Base-by-base conservation (phyloP, 352 stramenopile genomes). In the Pythium utonaiense region DNA sequence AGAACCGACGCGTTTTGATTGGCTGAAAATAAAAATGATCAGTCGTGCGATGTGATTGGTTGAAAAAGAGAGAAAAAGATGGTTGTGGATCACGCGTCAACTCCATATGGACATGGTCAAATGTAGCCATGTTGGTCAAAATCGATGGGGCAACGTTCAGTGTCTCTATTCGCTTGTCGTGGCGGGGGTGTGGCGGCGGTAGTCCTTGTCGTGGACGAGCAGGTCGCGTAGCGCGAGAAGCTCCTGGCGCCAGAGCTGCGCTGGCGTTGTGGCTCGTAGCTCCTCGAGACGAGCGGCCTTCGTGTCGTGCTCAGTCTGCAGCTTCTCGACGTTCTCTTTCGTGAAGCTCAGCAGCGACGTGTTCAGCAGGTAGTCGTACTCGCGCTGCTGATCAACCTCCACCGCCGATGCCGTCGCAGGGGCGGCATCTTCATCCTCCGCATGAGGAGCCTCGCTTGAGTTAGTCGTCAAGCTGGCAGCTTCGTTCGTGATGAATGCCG, bases 271-370 rank as follows among this genome's bases (percentile, higher is more conserved):
- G 6, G 63, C 66, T 42, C 96, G 77, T 44, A 99, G 78, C 53
- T 83, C 72, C 38, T 88, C 73, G n/a, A 98, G 80, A 57, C 93
- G 90, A 9, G 73, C 57, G 24, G 86, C 79, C 80, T 98, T 98
- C 30, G 77, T 77, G 57, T 88, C 79, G 51, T 97, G 88, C 69
- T 99, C 83, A 38, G 74, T 82, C 60, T 95, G 80, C 41, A 99
- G 76, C 38, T 96, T 82, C 41, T 97, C 81, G 5, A 93, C 84
- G 60, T 96, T 91, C 73, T 99, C 97, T 52, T 95, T 91, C 5
- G 97, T 99, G 49, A 99, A 95, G 64, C 82, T 98, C 92, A 98
- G 97, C 56, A 99, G 86, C 61, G 98, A 98, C 81, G 98, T 99
- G 55, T 92, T 97, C 27, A 99, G 84, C 49, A 99, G 79, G 69